A percentile compares a stretch with the other conserved stretches of the same genome.
These are phyloP conservation scores for Teunomyces aglyptinius DNA, from an alignment of 805 yeast species.

Conservation along the genomic window DNA sequence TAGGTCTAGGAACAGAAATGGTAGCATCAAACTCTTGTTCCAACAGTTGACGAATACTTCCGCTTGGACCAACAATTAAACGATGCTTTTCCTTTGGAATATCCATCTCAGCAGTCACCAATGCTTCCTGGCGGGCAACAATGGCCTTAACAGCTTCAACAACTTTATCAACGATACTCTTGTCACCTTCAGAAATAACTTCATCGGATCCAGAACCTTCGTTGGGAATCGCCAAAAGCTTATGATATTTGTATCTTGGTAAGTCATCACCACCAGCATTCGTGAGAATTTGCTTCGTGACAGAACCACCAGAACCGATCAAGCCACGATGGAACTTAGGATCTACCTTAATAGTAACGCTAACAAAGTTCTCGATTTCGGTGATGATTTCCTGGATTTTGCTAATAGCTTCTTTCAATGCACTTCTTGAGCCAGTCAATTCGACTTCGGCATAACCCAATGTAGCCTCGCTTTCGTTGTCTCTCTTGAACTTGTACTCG, in stretches of 20 bases:
- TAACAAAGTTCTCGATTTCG: slow-evolving; percentile 60
- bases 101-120: slow-evolving; percentile 49
- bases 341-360: slow-evolving; percentile 61
- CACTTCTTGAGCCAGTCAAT: slow-evolving; percentile 74
- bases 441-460: slow-evolving; percentile 59
- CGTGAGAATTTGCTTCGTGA: slow-evolving; percentile 67
- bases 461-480: slow-evolving; percentile 43
- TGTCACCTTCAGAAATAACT: slow-evolving; percentile 73
- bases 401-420: slow-evolving; percentile 68
- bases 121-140: slow-evolving; percentile 62
- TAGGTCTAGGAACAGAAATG: slow-evolving; percentile 64
- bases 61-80: slow-evolving; percentile 77
- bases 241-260: slow-evolving; percentile 46
- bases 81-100: slow-evolving; percentile 75
- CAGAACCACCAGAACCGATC: slow-evolving; percentile 77
- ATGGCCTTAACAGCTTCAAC: slow-evolving; percentile 59
- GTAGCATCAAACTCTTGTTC: slow-evolving; percentile 67
- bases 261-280: slow-evolving; percentile 68
- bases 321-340: slow-evolving; percentile 72
- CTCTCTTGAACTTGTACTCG: slow-evolving; percentile 47
- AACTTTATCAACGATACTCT: slow-evolving; percentile 66
- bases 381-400: slow-evolving; percentile 61
- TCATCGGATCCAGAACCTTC: slow-evolving; percentile 56
- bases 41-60: slow-evolving; percentile 66
- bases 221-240: slow-evolving; percentile 68